A percentile compares a stretch with the other conserved stretches of the same genome.
phyloP scores from a whole-genome alignment of 2,329 filamentous ascomycete genomes.

The Geosmithia flava region DNA sequence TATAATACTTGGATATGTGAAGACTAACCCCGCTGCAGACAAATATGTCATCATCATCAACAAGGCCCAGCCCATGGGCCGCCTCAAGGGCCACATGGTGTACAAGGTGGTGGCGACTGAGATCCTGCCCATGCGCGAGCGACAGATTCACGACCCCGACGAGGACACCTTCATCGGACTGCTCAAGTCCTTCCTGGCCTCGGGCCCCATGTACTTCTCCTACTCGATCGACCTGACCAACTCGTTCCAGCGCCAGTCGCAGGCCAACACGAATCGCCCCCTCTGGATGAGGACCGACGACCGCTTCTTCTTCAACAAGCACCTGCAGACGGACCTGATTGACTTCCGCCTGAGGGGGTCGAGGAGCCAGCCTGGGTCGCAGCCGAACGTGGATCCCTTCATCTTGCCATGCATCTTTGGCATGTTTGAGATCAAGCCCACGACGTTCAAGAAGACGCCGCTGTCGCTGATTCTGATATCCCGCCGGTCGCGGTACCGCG shows the following conservation, averaged over 20 bases:
- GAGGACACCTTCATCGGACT: slow-evolving; percentile 84
- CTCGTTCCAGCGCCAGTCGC: slow-evolving; percentile 86
- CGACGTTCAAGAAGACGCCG: slow-evolving; percentile 71
- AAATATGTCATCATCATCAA: slow-evolving; percentile 97
- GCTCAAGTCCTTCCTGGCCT: slow-evolving; percentile 70
- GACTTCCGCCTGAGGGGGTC: slow-evolving; percentile 62
- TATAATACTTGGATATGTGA: neutral
- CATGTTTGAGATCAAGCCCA: slow-evolving; percentile 84
- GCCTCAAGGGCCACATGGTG: slow-evolving; percentile 89
- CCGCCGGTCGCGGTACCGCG: slow-evolving; percentile 74
- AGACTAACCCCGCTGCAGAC: slow-evolving; percentile 31
- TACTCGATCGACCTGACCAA: slow-evolving; percentile 96
- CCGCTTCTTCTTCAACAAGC: slow-evolving; percentile 97
- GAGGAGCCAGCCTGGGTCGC: slow-evolving; percentile 53
- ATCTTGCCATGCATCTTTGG: slow-evolving; percentile 94
- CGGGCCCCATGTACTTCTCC: slow-evolving; percentile 91
- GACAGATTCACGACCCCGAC: slow-evolving; percentile 80
- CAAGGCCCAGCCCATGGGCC: slow-evolving; percentile 81
- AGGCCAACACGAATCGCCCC: slow-evolving; percentile 57
- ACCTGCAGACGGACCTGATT: slow-evolving; percentile 83
- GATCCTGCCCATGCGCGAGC: slow-evolving; percentile 86
- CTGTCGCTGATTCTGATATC: slow-evolving; percentile 84
- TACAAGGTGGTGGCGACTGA: slow-evolving; percentile 89
- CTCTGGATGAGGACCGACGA: slow-evolving; percentile 91
- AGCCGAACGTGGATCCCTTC: slow-evolving; percentile 74